Conservation (phyloP, 441 rosid species). For the Bocquillonia castaneifolia region DNA sequence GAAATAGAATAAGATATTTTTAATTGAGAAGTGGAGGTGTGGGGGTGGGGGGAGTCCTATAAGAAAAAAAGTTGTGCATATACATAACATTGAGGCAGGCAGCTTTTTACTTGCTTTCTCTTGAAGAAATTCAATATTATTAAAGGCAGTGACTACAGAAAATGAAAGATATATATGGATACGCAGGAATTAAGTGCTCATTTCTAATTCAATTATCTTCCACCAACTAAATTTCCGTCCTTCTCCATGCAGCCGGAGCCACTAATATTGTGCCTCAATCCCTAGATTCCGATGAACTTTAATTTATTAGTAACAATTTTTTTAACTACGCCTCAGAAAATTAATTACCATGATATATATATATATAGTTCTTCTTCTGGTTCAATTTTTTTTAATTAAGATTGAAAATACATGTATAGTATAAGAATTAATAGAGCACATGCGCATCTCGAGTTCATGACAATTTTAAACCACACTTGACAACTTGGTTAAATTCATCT, state of each 20-base stretch:
- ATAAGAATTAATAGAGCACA: too few species aligned
- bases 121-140: constrained; percentile 27
- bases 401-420: too few species aligned
- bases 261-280: background rate
- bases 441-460: too few species aligned
- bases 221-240: background rate
- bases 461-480: too few species aligned
- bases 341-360: too few species aligned
- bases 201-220: constrained; percentile 10
- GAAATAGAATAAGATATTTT: background rate
- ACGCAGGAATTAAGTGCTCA: too few species aligned
- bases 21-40: background rate
- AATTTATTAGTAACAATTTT: background rate
- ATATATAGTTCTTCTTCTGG: too few species aligned
- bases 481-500: too few species aligned
- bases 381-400: too few species aligned
- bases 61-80: constrained; percentile 10
- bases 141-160: constrained; percentile 20
- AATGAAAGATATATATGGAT: too few species aligned
- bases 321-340: background rate
- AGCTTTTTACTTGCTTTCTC: constrained; percentile 25
- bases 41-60: background rate
- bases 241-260: constrained; percentile 13
- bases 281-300: background rate
- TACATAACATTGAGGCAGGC: constrained; percentile 13